Conservation (phyloP, 305 asterid genomes). For the Fraxinus albicans region DNA sequence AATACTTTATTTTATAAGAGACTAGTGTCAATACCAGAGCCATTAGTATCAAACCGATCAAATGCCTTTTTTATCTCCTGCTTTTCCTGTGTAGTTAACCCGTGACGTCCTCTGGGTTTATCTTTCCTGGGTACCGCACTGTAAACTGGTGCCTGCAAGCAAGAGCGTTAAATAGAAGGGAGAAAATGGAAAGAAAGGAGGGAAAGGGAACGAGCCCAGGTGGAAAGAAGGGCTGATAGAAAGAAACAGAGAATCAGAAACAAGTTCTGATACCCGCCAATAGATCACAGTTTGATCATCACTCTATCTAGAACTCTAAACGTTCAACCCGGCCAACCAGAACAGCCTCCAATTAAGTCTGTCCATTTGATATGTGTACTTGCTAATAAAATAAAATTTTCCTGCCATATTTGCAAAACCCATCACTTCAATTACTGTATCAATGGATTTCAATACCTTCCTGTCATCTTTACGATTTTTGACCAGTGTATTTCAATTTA, state of each 20-base stretch:
- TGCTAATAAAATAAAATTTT: background rate
- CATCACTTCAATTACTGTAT: background rate
- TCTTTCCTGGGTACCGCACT: slow-evolving; percentile 60
- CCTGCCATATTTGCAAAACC: background rate
- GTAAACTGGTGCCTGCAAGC: slow-evolving; percentile 52
- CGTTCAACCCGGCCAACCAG: background rate
- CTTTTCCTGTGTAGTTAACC: slow-evolving; percentile 66
- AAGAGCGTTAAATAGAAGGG: slow-evolving; percentile 13
- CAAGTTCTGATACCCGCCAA: background rate
- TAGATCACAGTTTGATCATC: background rate
- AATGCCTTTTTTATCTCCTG: slow-evolving; percentile 94
- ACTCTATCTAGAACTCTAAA: background rate
- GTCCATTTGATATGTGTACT: background rate
- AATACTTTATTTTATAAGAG: background rate
- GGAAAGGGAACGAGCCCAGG: background rate
- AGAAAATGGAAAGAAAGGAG: slow-evolving; percentile 3
- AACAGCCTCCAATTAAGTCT: background rate
- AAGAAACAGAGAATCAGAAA: background rate
- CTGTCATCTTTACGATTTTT: background rate
- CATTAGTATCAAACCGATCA: slow-evolving; percentile 86
- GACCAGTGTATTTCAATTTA: background rate
- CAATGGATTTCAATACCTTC: background rate
- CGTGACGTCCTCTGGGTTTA: slow-evolving; percentile 74
- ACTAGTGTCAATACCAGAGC: slow-evolving; percentile 53
- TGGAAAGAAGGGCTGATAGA: background rate